Conservation (phyloP, 495 filamentous ascomycete species). For the Neurospora sp. region DNA sequence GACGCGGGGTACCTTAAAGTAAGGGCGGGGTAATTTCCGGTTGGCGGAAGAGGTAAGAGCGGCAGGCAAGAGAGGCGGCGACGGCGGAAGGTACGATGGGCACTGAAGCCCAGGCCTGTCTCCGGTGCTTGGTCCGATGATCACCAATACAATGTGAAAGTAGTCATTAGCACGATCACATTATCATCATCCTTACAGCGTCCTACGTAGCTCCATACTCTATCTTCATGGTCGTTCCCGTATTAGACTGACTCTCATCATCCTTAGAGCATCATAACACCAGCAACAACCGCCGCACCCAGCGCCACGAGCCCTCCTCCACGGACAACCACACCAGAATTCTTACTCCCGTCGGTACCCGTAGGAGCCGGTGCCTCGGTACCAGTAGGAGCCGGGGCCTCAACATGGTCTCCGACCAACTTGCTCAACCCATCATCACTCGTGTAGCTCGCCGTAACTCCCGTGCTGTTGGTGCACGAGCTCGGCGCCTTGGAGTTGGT, state of each 20-base stretch:
- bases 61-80: not conserved
- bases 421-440: constrained; percentile 24
- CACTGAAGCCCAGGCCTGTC: not conserved
- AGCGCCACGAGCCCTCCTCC: constrained; percentile 5
- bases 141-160: not conserved
- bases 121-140: not conserved
- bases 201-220: not conserved
- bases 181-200: not conserved
- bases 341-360: constrained; percentile 8
- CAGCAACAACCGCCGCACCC: constrained; percentile 2
- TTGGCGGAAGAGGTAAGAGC: too few relatives aligned
- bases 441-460: constrained; percentile 24
- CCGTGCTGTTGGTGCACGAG: constrained; percentile 34
- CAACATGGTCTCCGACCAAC: constrained; percentile 9
- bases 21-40: too few relatives aligned
- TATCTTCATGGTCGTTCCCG: too few relatives aligned
- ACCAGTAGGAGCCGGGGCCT: not conserved
- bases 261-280: constrained; percentile 13
- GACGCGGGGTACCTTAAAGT: too few relatives aligned
- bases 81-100: not conserved
- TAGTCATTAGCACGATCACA: not conserved
- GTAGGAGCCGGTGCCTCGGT: constrained; percentile 6
- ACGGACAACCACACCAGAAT: constrained; percentile 10
- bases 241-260: not conserved
- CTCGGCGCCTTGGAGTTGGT: constrained; percentile 8